phyloP scores from a whole-genome alignment of 2,329 filamentous ascomycete genomes.

The Anthostomella pinea region DNA sequence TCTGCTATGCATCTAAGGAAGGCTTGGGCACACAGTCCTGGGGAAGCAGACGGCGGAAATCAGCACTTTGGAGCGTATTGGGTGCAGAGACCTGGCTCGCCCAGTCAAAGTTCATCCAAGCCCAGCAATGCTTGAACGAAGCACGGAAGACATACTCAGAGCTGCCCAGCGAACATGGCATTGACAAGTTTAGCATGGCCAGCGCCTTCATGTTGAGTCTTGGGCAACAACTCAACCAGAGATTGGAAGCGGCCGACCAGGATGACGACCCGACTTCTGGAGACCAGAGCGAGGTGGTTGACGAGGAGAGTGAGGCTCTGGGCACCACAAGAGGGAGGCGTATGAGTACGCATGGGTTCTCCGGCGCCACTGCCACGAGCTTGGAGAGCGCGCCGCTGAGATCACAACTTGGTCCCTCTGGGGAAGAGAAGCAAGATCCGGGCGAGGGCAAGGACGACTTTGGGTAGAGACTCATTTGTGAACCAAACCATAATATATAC shows the following conservation, averaged over 20 bases:
- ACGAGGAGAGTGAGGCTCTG: constrained; percentile 55
- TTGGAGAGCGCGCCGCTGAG: constrained; percentile 52
- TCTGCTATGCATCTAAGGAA: constrained; percentile 75
- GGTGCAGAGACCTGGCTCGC: constrained; percentile 81
- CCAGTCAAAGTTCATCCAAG: constrained; percentile 73
- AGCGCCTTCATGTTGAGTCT: constrained; percentile 52
- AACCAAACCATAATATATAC: too few species aligned
- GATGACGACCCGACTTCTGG: constrained; percentile 13
- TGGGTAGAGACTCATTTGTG: too few species aligned
- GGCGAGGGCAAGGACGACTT: constrained; percentile 26
- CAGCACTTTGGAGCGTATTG: constrained; percentile 83
- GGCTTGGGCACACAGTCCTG: constrained; percentile 64
- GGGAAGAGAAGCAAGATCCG: constrained; percentile 21
- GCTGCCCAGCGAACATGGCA: constrained; percentile 48
- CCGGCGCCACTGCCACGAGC: constrained; percentile 34
- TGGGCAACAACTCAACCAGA: constrained; percentile 47
- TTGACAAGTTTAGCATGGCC: constrained; percentile 49
- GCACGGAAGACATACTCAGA: constrained; percentile 56
- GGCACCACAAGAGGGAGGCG: constrained; percentile 51
- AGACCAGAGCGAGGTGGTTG: constrained; percentile 41
- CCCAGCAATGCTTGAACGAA: constrained; percentile 72
- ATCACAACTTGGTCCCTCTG: constrained; percentile 16
- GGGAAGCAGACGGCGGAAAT: constrained; percentile 76
- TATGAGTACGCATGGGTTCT: constrained; percentile 51
- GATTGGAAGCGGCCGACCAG: constrained; percentile 38